Base-by-base conservation (phyloP, 306 rosid species). In the Lupinus albus region DNA sequence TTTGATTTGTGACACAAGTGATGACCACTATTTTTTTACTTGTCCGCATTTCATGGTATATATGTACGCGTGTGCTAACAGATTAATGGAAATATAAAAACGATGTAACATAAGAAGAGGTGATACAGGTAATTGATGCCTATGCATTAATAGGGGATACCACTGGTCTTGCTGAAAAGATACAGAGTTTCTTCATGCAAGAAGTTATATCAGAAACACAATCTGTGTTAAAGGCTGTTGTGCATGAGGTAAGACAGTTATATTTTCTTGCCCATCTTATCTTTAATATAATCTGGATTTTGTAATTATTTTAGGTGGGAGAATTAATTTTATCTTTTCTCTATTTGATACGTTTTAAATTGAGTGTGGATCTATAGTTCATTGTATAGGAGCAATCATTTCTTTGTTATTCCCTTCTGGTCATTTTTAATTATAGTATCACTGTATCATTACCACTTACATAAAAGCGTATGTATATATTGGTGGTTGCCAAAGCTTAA, bases 171-270 rank as follows among this genome's bases (percentile, higher is more conserved):
- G 94, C 97, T 49, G 99, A 94, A 76, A 94, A 94, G 89, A 86
- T 94, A 79, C 99, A 94, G 74, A 94, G 99, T 86, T 94, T 88
- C 80, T 94, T 90, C 82, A 88, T 94, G 97, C 97, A 94, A 86
- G 99, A 94, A 87, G 97, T 94, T 83, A 83, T 94, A 61, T 83
- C 99, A 36, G 92, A 88, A 87, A 90, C 96, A 35, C 94, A 94
- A 76, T 79, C 79, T 64, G 85, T 87, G 74, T 82, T 94, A 79
- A 94, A 88, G 84, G 79, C 57, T 65, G 71, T 84, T 64, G 86
- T 86, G 79, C 85, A 80, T 65, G 96, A 94, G 99, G 99, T 94
- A 73, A 45, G 75, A 47, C 64, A 53, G 32, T 47, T 28, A 21
- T 14, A 42, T 69, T 39, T 59, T 67, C 61, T 74, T 66, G 63